Base-by-base conservation (phyloP, 2,329 filamentous ascomycete species). In the Aspergillus tanneri region DNA sequence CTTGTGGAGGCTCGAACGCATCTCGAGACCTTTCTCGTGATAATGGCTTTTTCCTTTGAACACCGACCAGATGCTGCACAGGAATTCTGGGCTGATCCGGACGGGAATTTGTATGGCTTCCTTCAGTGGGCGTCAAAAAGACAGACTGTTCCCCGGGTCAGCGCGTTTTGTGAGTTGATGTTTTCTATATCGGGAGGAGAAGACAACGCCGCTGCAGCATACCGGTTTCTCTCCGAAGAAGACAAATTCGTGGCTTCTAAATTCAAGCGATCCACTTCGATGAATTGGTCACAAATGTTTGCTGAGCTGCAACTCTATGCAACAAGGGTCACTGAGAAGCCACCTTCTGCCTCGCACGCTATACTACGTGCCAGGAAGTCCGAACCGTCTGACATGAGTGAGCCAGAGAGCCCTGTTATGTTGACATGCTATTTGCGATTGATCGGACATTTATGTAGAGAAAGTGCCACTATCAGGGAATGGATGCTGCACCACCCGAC, bases 341-440 rank as follows among this genome's bases (percentile, higher is more conserved):
- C 87, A 46, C 18, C 46, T 37, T 22, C 37, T 8, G 69, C 79
- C 4, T 69, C 77, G 43, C 84, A 82, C 52, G 66, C 79, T 11
- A 66, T 78, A 12, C 80, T 81, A 59, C 78, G 84, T 52, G 68
- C 78, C 45, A 78, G 80, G 38, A 86, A 88, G 65, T 74, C 81
- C 37, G 75, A 81, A 35, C 76, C 75, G 14, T 84, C 87, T 36
- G 80, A 86, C 51, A 84, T 89, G 51, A 90, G 95, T 22, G 92
- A 96, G 64, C 88, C 90, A 3, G 95, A 99, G 68, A 95, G 89
- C 32, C 85, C 87, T n/a, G 88, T 96, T 71, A 96, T 99, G 89
- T 78, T 99, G 22, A 90, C 96, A 64, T 92, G 90, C 59, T 97
- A 97, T 66, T 77, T 99, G 43, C 84, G 92, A 23, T 79, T 99